These are phyloP conservation scores for Leishmania amazonensis DNA, from an alignment of 208 protist species.

Conservation along the genomic window DNA sequence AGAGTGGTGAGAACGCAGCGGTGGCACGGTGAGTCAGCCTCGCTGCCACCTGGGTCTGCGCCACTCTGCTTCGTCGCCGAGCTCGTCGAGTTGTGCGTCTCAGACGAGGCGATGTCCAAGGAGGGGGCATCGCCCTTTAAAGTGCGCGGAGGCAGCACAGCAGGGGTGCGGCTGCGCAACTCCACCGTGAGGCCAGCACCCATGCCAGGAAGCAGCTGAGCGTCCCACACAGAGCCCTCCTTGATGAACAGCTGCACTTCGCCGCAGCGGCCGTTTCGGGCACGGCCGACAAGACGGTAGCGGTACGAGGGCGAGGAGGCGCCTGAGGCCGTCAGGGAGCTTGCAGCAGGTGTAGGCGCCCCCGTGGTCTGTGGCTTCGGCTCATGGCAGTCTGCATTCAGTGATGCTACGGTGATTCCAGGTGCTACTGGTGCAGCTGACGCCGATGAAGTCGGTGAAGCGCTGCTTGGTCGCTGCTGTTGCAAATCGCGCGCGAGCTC, in stretches of 20 bases:
- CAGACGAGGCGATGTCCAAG: background rate
- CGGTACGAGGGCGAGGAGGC: background rate
- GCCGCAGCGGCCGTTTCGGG: conserved; percentile 73
- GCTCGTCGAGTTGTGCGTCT: background rate
- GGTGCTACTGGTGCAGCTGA: background rate
- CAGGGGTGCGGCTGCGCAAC: conserved; percentile 26
- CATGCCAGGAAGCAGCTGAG: conserved; percentile 40
- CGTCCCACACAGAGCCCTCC: conserved; percentile 44
- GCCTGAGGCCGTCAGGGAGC: background rate
- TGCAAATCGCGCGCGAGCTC: conserved; percentile 15
- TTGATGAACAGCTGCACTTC: conserved; percentile 71
- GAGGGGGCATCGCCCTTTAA: background rate
- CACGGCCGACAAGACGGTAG: conserved; percentile 61
- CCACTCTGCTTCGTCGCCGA: background rate
- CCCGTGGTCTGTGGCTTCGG: background rate
- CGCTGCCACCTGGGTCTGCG: background rate
- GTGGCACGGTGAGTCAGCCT: background rate
- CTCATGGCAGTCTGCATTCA: background rate
- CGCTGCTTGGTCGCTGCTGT: background rate
- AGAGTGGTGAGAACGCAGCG: conserved; percentile 56
- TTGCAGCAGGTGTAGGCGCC: background rate
- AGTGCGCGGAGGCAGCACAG: background rate
- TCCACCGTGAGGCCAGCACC: conserved; percentile 58
- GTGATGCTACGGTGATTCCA: background rate
- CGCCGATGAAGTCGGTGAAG: background rate